Evolutionary conservation across 805 yeast species (phyloP).

Genomic region (Wickerhamiella alocasiicola): DNA sequence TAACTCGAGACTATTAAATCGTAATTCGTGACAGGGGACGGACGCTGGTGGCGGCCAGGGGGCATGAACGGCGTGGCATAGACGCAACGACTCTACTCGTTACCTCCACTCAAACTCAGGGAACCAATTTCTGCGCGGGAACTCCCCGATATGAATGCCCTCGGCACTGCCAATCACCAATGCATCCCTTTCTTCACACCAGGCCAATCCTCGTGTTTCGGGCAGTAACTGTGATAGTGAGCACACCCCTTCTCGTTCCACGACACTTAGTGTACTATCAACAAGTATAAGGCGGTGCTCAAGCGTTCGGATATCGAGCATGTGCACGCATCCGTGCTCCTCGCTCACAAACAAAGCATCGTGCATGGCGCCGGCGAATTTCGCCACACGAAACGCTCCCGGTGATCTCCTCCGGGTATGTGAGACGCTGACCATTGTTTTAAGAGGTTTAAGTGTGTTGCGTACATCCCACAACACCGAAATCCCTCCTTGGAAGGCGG

Average conservation of each 20-base stretch:
- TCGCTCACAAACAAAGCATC: constrained; percentile 70
- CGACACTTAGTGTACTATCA: neutral
- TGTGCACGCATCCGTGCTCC: constrained; percentile 77
- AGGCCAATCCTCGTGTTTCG: constrained; percentile 51
- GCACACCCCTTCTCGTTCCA: neutral
- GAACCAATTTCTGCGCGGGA: neutral
- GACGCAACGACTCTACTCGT: neutral
- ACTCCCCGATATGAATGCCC: constrained; percentile 38
- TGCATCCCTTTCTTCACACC: constrained; percentile 41
- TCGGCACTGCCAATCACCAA: constrained; percentile 51
- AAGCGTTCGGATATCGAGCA: constrained; percentile 65
- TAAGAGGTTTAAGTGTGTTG: constrained; percentile 29
- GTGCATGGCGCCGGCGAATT: constrained; percentile 53
- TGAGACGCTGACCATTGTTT: constrained; percentile 24
- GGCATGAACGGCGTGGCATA: too few relatives aligned
- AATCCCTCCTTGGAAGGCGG: constrained; percentile 77
- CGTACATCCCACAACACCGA: constrained; percentile 69
- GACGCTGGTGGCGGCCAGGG: too few relatives aligned
- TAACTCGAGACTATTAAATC: too few relatives aligned
- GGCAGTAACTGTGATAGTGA: neutral
- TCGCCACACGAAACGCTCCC: constrained; percentile 59
- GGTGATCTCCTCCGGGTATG: constrained; percentile 10
- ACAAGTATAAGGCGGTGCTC: constrained; percentile 38
- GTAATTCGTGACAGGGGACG: too few relatives aligned
- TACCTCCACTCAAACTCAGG: neutral